Evolutionary conservation across 345 rosid species (phyloP), one percentile per base, ranked within the genome.

Genomic region (Ailanthus altissimus): DNA sequence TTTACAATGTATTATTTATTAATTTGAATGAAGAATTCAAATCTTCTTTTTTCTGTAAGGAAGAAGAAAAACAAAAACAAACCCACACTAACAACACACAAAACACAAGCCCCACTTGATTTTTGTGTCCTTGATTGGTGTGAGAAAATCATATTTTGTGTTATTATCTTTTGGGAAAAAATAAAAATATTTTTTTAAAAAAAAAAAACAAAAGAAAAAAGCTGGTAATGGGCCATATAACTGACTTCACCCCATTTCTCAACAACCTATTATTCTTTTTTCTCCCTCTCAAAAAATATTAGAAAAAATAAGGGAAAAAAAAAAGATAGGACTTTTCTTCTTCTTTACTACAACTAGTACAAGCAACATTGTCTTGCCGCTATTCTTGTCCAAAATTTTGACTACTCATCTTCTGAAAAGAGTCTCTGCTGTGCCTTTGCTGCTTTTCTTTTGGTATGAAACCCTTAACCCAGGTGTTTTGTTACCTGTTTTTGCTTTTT

Each of bases 191-290:
- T n/a, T 12, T 47, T 14, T 5, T 60, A 4, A 5, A 18, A 6
- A 8, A 18, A 6, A 58, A 47, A 36, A 71, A 58, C n/a, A n/a
- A n/a, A n/a, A 32, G n/a, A 51, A n/a, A 42, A 73, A 77, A 62
- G 83, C 73, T 80, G 85, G 76, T 45, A 23, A 73, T 84, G 88
- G 90, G 83, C 85, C 92, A 75, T 77, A 43, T 72, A 51, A 60
- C 75, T 73, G 61, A 80, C 77, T 83, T 65, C 23, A 72, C 49
- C 70, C 21, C 78, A 80, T 20, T 75, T 77, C 66, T 57, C 79
- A 86, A 84, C 88, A 8, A 79, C 84, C 67, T 82, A 72, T 68
- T 79, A 67, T 79, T 81, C 76, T 76, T 54, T 18, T 62, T 51
- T 67, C 54, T 28, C 62, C 21, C 26, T 46, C 56, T 10, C 36